Evolutionary conservation across 2,329 filamentous ascomycete genomes (phyloP).

Genomic region (Trichoderma sp.): DNA sequence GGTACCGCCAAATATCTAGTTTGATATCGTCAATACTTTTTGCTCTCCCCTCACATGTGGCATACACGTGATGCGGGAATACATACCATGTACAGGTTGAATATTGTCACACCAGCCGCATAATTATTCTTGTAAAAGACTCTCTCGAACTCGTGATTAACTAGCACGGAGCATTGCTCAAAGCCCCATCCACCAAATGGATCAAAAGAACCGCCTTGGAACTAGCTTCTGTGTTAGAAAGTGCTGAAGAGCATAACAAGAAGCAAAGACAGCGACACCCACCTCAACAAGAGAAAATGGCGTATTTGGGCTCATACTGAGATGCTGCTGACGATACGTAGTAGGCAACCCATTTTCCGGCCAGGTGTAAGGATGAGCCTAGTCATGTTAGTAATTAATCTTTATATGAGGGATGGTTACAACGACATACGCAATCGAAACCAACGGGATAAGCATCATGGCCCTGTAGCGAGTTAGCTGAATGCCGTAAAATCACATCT

Average conservation of each 20-base stretch:
- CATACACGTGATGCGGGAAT: neutral
- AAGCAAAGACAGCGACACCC: slow-evolving; percentile 24
- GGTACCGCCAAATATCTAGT: slow-evolving; percentile 66
- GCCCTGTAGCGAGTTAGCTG: slow-evolving; percentile 22
- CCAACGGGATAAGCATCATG: slow-evolving; percentile 43
- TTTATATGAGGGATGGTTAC: neutral
- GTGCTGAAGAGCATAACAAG: neutral
- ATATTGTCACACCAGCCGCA: slow-evolving; percentile 61
- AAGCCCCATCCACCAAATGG: slow-evolving; percentile 72
- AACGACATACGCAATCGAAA: slow-evolving; percentile 40
- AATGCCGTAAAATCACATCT: neutral
- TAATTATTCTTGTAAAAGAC: slow-evolving; percentile 78
- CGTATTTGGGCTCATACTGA: slow-evolving; percentile 60
- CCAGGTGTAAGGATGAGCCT: slow-evolving; percentile 51
- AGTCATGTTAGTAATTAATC: neutral
- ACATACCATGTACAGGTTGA: slow-evolving; percentile 71
- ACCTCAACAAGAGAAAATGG: slow-evolving; percentile 63
- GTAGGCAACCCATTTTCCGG: slow-evolving; percentile 52
- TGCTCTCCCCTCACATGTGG: too few relatives aligned
- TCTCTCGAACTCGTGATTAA: slow-evolving; percentile 71
- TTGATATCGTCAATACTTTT: neutral
- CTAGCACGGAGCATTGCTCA: slow-evolving; percentile 60
- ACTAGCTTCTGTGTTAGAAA: slow-evolving; percentile 37
- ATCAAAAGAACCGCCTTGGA: slow-evolving; percentile 70
- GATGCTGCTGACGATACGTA: slow-evolving; percentile 41